Base-by-base conservation (phyloP, 2,329 filamentous ascomycete species). In the Talaromyces sp. region DNA sequence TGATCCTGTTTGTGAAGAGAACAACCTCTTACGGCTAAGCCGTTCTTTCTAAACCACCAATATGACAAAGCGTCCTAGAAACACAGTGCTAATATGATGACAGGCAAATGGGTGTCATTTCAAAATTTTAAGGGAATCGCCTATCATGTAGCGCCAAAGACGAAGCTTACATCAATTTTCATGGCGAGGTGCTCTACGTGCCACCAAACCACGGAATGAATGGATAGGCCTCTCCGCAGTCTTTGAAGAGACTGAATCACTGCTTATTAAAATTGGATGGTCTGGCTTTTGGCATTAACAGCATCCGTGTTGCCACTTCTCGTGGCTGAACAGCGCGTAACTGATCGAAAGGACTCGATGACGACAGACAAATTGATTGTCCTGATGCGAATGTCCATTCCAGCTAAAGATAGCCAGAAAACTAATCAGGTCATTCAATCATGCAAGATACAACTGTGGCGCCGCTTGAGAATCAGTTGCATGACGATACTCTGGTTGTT, bases 151-250 rank as follows among this genome's bases (percentile, higher is more conserved):
- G 43, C 4, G 43, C 43, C n/a, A 13, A 45, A 22, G n/a, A 45
- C 5, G 43, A n/a, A 17, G 19, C 56, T 69, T 77, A 80, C 62
- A 83, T 84, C 63, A 79, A 75, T 0, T 71, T 84, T 0, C 62
- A 81, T 67, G 82, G 81, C n/a, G 81, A 83, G 67, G 82, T 84
- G 79, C 67, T 84, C 31, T 73, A 79, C 65, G 67, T 84, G 7
- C 82, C 82, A 7, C 73, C 77, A 0, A 75, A 73, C 0, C 81
- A 84, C 64, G 82, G 81, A 0, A 80, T 84, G 35, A 82, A 70
- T 83, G 3, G 70, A 81, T 83, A 70, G 49, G 74, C 68, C 9
- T 9, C 17, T 11, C n/a, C 22, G 41, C 17, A n/a, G 15, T 41
- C 39, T n/a, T 17, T 9, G 15, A 41, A 41, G 17, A 41, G 39